Evolutionary conservation across 1,284 basidiomycete species (phyloP), one percentile per base, ranked within the genome.

Genomic region (Cryptococcus sp.): DNA sequence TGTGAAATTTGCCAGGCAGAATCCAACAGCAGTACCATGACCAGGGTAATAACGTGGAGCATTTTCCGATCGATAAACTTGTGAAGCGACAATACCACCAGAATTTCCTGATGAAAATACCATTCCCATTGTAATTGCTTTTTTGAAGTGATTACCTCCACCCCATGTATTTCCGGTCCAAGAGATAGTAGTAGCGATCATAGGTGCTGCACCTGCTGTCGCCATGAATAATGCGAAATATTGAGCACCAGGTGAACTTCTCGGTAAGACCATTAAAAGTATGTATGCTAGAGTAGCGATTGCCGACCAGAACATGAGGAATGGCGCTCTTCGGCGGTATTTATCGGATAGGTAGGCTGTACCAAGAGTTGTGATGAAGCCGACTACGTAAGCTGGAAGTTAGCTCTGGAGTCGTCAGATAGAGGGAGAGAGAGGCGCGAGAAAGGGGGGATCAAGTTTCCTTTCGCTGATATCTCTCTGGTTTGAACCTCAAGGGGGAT

Each of bases 61-160:
- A 50, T 72, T 68, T 46, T 62, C 57, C 50, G 59, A 53, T 11
- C 76, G 63, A 65, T 78, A 77, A 2, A 71, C 74, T 42, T 77
- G 67, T 9, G 74, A 76, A 0, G 72, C 65, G 52, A 78, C 69
- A 65, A 80, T 77, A 39, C 78, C 78, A 4, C 77, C 77, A 2
- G 65, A 60, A 60, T 79, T 79, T 45, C 78, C 78, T 24, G 66
- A 60, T 18, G 75, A 75, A 62, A 79, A 79, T 48, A 78, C 72
- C 49, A 79, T 56, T 3, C 10, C 34, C 32, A 37, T 13, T 16
- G 28, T 9, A 9, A 24, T 41, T 25, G 28, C 34, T 25, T 16
- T 45, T 31, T 11, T 21, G 4, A 22, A 10, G 36, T 24, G 25
- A 18, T 14, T 47, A 10, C 23, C 22, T 41, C 68, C 63, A 23